These are phyloP conservation scores for Phellopilus nigrolimitatus DNA, from an alignment of 1,284 basidiomycete genomes.

Conservation along the genomic window DNA sequence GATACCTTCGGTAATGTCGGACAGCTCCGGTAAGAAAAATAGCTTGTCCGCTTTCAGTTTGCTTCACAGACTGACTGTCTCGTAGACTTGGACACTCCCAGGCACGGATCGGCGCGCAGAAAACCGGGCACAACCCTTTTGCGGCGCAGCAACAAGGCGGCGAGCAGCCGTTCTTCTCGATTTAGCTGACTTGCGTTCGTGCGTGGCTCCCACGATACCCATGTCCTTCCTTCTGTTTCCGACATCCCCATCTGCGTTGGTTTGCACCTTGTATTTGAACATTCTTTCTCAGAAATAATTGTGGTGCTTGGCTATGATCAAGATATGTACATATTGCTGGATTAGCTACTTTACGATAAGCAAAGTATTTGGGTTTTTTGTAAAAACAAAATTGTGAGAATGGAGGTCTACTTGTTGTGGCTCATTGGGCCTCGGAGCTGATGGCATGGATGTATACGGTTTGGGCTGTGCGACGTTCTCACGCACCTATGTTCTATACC, in stretches of 20 bases:
- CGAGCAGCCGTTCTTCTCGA: slow-evolving; percentile 84
- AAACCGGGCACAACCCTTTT: slow-evolving; percentile 78
- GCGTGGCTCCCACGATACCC: neutral
- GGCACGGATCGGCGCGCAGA: slow-evolving; percentile 50
- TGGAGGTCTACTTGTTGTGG: too few species aligned
- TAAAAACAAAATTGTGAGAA: neutral
- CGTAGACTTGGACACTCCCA: slow-evolving; percentile 63
- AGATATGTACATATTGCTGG: slow-evolving; percentile 5
- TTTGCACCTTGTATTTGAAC: neutral
- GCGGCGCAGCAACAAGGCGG: slow-evolving; percentile 53
- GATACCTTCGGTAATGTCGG: slow-evolving; percentile 95
- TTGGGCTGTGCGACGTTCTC: neutral
- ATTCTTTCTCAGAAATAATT: slow-evolving; percentile 5
- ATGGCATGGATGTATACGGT: neutral
- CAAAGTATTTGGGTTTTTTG: slow-evolving; percentile 6
- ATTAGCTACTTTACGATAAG: slow-evolving; percentile 1
- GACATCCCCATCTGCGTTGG: neutral
- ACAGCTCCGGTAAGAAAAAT: slow-evolving; percentile 52
- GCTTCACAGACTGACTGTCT: slow-evolving; percentile 7
- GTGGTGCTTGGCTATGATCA: neutral
- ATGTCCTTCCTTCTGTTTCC: neutral
- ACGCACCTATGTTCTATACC: slow-evolving; percentile 9
- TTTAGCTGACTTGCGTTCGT: slow-evolving; percentile 34
- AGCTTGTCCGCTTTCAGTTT: slow-evolving; percentile 11
- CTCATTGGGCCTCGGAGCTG: too few species aligned